Evolutionary conservation across 306 rosid genomes (phyloP).

Genomic region (Canavalia ensiformis): DNA sequence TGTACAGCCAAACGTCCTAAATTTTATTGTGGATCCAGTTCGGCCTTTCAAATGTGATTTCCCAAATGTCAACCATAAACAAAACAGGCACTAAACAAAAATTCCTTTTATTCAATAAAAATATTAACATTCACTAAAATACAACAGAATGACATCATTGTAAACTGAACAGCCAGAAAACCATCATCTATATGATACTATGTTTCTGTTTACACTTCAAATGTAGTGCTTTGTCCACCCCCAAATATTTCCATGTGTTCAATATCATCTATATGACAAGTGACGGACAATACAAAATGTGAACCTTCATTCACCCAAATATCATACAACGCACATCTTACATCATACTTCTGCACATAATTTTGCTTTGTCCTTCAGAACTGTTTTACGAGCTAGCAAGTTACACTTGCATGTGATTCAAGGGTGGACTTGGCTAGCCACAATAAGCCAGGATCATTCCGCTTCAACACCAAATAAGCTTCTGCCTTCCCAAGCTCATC

Average conservation of each 20-base stretch:
- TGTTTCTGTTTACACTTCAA: conserved; percentile 9
- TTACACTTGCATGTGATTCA: conserved; percentile 62
- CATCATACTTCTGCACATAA: neutral
- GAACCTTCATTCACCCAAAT: neutral
- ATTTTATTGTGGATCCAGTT: neutral
- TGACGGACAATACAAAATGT: neutral
- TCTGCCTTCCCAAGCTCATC: conserved; percentile 78
- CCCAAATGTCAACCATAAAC: neutral
- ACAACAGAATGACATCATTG: conserved; percentile 25
- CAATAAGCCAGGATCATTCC: conserved; percentile 89
- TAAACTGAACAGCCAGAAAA: conserved; percentile 11
- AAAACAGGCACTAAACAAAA: neutral
- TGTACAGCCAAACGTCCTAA: no score
- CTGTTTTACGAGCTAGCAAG: conserved; percentile 48
- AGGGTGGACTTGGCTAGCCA: conserved; percentile 96
- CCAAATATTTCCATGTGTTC: neutral
- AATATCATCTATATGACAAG: conserved; percentile 11
- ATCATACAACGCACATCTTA: conserved; percentile 32
- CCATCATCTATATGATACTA: neutral
- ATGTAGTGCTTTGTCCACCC: neutral
- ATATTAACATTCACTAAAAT: conserved; percentile 16
- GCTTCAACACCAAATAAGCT: conserved; percentile 81
- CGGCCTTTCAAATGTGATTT: neutral
- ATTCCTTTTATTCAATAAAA: conserved; percentile 3
- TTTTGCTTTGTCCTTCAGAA: conserved; percentile 28